Evolutionary conservation across 768 basidiomycete genomes (phyloP).

Genomic region (Naganishia friedmannii): DNA sequence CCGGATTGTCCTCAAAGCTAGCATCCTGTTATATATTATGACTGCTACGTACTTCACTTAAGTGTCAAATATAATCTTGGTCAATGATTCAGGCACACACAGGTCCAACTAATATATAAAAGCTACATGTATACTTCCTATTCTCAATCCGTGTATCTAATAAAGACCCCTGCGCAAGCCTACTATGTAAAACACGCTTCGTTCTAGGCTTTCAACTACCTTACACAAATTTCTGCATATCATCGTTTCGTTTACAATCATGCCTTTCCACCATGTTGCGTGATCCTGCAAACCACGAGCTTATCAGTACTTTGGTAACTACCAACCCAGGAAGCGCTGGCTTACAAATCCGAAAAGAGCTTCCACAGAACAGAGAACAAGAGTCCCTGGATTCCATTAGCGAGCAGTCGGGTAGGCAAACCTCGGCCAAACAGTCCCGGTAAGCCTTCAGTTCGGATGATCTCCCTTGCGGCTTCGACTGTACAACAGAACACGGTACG

Average conservation of each 20-base stretch:
- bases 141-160: no score
- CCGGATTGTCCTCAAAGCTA: no score
- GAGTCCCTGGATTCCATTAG: conserved; percentile 86
- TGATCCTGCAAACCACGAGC: background rate
- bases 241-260: background rate
- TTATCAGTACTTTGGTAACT: background rate
- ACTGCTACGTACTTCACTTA: no score
- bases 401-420: conserved; percentile 78
- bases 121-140: no score
- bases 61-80: no score
- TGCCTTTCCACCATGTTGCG: conserved; percentile 12
- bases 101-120: no score
- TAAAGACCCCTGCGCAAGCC: no score
- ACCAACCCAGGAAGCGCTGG: background rate
- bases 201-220: background rate
- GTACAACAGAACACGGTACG: background rate
- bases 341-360: conserved; percentile 78
- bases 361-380: conserved; percentile 92
- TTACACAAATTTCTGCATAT: background rate
- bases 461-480: conserved; percentile 68
- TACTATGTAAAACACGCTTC: background rate
- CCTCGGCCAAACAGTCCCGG: conserved; percentile 81
- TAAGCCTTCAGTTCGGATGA: conserved; percentile 73
- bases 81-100: no score
- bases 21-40: no score